These are phyloP conservation scores for Alternaria sp. DNA, from an alignment of 2,329 filamentous ascomycete genomes.

Conservation along the genomic window DNA sequence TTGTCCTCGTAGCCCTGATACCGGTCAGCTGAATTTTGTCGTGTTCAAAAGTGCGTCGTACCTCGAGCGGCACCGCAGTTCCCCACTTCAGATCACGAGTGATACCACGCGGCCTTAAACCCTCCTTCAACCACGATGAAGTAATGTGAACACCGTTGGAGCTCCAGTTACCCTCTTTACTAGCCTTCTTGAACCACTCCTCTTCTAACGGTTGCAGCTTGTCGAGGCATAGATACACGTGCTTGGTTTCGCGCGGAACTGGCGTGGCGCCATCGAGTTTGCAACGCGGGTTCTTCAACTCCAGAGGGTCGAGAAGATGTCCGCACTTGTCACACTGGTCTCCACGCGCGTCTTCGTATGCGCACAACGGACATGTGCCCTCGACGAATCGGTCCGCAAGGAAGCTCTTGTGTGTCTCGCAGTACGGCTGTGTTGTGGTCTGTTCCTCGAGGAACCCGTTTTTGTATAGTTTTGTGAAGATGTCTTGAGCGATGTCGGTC, in stretches of 20 bases:
- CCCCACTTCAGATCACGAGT: conserved; percentile 95
- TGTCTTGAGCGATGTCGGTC: conserved; percentile 89
- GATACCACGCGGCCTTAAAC: conserved; percentile 84
- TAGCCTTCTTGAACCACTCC: conserved; percentile 77
- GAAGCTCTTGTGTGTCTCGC: conserved; percentile 67
- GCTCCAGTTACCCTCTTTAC: conserved; percentile 77
- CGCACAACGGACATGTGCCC: conserved; percentile 76
- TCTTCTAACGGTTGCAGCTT: conserved; percentile 79
- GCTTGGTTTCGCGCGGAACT: conserved; percentile 81
- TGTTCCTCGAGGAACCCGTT: conserved; percentile 89
- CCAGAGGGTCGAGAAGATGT: conserved; percentile 56
- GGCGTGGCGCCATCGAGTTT: conserved; percentile 88
- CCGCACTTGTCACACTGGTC: conserved; percentile 62
- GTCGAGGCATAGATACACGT: conserved; percentile 87
- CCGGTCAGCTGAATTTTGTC: conserved; percentile 8
- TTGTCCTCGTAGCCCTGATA: conserved; percentile 69
- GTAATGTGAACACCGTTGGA: conserved; percentile 78
- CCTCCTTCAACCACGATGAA: conserved; percentile 81
- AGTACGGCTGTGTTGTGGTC: conserved; percentile 88
- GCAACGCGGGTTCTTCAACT: conserved; percentile 70
- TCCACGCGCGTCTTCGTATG: conserved; percentile 59
- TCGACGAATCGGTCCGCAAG: conserved; percentile 72
- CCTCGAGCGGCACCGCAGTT: conserved; percentile 63
- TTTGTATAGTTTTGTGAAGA: conserved; percentile 85
- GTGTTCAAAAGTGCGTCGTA: conserved; percentile 1